phyloP scores from a whole-genome alignment of 2,329 filamentous ascomycete species.

The Pseudocercospora pini-densiflorae region DNA sequence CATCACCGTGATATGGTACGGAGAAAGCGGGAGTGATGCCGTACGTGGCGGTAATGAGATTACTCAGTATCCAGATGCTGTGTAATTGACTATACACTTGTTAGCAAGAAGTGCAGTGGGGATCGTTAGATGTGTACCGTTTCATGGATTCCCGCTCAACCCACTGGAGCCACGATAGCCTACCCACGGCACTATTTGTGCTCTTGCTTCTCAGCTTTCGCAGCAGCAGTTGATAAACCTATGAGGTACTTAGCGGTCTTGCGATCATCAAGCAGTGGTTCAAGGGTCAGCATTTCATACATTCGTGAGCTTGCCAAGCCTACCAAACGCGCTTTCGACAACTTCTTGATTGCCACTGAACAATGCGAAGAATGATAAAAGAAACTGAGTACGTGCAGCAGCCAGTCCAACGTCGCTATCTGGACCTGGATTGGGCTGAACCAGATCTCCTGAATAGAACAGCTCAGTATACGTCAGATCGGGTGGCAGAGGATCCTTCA shows the following conservation, averaged over 20 bases:
- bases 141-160: background rate
- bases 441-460: constrained; percentile 9
- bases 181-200: background rate
- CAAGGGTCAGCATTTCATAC: background rate
- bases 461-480: constrained; percentile 11
- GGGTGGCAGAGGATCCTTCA: background rate
- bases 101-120: background rate
- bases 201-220: background rate
- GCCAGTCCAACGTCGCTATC: background rate
- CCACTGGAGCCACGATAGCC: background rate
- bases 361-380: background rate
- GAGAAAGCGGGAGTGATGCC: background rate
- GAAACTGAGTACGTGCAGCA: background rate
- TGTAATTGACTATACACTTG: background rate
- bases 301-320: background rate
- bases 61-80: constrained; percentile 1
- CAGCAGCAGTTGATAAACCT: background rate
- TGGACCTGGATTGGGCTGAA: background rate
- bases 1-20: background rate
- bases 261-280: background rate
- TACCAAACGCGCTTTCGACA: background rate
- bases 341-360: constrained; percentile 7
- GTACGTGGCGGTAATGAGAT: background rate
- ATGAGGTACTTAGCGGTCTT: background rate
- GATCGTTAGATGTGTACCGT: background rate